Evolutionary conservation across 352 stramenopile species (phyloP).

Genomic region (Phytophthora citrophthora): DNA sequence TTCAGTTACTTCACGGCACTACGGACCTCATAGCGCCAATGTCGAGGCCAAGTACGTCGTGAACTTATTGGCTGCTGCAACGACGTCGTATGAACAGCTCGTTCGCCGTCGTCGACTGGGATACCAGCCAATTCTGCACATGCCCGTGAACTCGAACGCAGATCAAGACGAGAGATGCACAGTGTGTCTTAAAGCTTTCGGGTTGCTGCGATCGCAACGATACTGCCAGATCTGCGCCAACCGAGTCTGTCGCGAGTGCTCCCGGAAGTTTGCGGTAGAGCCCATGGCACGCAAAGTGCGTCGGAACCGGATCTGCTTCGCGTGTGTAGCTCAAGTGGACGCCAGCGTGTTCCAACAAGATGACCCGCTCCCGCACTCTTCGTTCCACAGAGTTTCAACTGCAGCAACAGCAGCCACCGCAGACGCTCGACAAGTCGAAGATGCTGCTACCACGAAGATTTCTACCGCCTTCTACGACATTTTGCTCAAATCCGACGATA

Average conservation of each 20-base stretch:
- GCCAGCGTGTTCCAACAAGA: constrained; percentile 50
- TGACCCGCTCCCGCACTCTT: constrained; percentile 29
- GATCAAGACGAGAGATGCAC: constrained; percentile 42
- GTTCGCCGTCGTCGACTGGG: constrained; percentile 67
- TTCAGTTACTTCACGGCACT: constrained; percentile 6
- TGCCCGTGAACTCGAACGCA: constrained; percentile 32
- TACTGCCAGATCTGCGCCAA: constrained; percentile 76
- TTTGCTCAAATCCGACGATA: constrained; percentile 18
- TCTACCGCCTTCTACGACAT: constrained; percentile 38
- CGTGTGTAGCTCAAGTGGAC: constrained; percentile 64
- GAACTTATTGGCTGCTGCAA: constrained; percentile 52
- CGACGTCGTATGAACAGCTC: constrained; percentile 59
- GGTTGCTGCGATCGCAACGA: constrained; percentile 55
- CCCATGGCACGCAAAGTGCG: constrained; percentile 47
- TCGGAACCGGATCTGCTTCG: constrained; percentile 67
- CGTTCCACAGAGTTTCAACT: constrained; percentile 23
- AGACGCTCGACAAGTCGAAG: constrained; percentile 10
- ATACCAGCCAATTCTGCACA: constrained; percentile 52
- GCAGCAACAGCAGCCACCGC: constrained; percentile 1
- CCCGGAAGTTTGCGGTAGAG: constrained; percentile 75
- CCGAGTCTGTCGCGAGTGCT: constrained; percentile 68
- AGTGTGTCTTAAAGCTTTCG: constrained; percentile 61
- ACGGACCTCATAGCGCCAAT: constrained; percentile 21
- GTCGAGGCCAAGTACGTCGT: constrained; percentile 59
- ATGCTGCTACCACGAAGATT: constrained; percentile 13